Evolutionary conservation across 2,329 filamentous ascomycete species (phyloP), one percentile per base, ranked within the genome.

Genomic region (Tolypocladium capitatum): DNA sequence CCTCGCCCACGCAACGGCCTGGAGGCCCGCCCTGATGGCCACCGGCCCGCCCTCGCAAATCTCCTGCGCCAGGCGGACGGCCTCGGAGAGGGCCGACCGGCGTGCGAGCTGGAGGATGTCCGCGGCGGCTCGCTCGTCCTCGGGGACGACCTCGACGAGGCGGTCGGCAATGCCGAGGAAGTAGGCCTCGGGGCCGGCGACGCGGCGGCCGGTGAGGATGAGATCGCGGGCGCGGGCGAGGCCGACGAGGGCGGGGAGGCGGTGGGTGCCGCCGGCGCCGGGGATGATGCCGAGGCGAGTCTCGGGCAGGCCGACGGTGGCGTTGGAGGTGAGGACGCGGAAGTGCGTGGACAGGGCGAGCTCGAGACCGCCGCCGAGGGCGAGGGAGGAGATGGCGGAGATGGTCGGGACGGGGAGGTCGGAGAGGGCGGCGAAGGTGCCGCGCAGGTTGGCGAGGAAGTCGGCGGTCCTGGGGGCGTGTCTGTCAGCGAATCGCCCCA

Each of bases 211-310:
- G 0, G 91, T 97, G 9, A 97, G 72, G 46, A 97, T 84, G 58
- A 97, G 70, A 64, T 98, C 91, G 45, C 90, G 76, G n/a, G 92
- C 92, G 48, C 89, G 81, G 27, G 76, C 73, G 24, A 84, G 69
- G 5, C 92, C 92, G 54, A 98, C 83, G 20, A 98, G 68, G 9
- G 75, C 77, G 1, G 89, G 88, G 1, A 98, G 80, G 10, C 92
- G 83, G 65, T 88, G 87, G 1, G 91, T 97, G 51, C 91, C 92
- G 40, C 92, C 92, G 2, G 91, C 92, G 50, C 92, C 92, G 3
- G 92, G 92, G 54, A 98, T 85, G 62, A 98, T 98, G 48, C 85
- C 92, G 2, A 98, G 76, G 2, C 90, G 77, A 1, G 92, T 97
- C 65, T 98, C 92, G 1, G 92, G 92, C 5, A 97, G 78, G 0